phyloP scores from a whole-genome alignment of 495 filamentous ascomycete genomes.

The Penicillium cinerascens region DNA sequence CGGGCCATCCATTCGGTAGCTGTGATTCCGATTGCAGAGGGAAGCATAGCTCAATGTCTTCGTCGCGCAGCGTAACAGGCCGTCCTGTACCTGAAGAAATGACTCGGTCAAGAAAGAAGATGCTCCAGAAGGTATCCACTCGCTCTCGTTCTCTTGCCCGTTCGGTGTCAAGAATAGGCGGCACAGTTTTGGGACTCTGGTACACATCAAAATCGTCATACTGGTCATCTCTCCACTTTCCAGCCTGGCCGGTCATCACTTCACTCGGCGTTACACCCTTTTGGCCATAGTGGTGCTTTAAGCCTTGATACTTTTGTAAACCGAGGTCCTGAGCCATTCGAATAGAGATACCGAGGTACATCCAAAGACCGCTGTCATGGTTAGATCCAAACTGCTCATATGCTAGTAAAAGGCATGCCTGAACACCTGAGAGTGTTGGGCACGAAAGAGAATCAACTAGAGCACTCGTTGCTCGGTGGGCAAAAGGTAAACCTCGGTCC shows the following conservation, averaged over 20 bases:
- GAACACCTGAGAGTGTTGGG: slow-evolving; percentile 73
- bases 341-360: slow-evolving; percentile 82
- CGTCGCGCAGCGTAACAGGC: slow-evolving; percentile 73
- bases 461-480: slow-evolving; percentile 68
- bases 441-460: slow-evolving; percentile 74
- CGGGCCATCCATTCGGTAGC: slow-evolving; percentile 60
- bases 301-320: slow-evolving; percentile 71
- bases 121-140: slow-evolving; percentile 80
- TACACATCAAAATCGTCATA: slow-evolving; percentile 37
- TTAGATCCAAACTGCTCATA: slow-evolving; percentile 85
- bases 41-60: slow-evolving; percentile 75
- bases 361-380: slow-evolving; percentile 84
- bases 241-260: slow-evolving; percentile 45
- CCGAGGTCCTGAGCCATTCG: slow-evolving; percentile 84
- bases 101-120: slow-evolving; percentile 80
- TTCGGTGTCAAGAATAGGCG: slow-evolving; percentile 33
- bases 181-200: slow-evolving; percentile 17
- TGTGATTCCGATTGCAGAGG: slow-evolving; percentile 60
- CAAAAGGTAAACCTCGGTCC: slow-evolving; percentile 63
- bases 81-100: slow-evolving; percentile 82
- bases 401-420: slow-evolving; percentile 74
- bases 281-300: slow-evolving; percentile 62
- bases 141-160: slow-evolving; percentile 64
- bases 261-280: slow-evolving; percentile 51
- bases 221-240: slow-evolving; percentile 41